Conservation (phyloP, 495 filamentous ascomycete genomes). For the Astrocystis sublimbata region DNA sequence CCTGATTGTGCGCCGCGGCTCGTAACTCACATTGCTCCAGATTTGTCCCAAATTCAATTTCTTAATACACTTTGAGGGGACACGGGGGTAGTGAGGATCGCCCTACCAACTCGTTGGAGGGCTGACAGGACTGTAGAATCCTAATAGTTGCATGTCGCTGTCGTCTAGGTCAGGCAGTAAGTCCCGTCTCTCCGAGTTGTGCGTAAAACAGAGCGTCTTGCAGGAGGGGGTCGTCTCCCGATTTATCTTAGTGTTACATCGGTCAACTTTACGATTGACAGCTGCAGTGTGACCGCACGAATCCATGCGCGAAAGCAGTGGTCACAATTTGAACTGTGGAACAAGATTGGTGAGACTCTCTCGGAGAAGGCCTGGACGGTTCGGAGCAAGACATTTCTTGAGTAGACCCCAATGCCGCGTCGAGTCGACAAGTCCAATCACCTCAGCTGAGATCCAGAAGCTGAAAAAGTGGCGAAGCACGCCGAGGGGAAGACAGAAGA, state of each 20-base stretch:
- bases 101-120: background rate
- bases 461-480: background rate
- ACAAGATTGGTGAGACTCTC: background rate
- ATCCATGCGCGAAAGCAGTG: background rate
- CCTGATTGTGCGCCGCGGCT: background rate
- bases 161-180: too few relatives aligned
- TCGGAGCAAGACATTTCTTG: background rate
- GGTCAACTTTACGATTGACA: constrained; percentile 3
- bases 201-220: background rate
- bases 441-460: background rate
- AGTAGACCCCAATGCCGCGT: constrained; percentile 11
- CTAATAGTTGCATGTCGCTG: background rate
- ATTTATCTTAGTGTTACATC: constrained; percentile 13
- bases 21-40: background rate
- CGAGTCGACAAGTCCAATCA: background rate
- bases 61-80: background rate
- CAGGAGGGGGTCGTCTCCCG: constrained; percentile 3
- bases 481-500: background rate
- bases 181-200: background rate
- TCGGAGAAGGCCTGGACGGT: background rate
- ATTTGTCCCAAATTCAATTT: background rate
- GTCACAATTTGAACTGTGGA: background rate
- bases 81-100: constrained; percentile 3
- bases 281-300: constrained; percentile 2
- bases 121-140: constrained; percentile 1